Base-by-base conservation (phyloP, 768 basidiomycete species). In the Tricholoma matsutake region DNA sequence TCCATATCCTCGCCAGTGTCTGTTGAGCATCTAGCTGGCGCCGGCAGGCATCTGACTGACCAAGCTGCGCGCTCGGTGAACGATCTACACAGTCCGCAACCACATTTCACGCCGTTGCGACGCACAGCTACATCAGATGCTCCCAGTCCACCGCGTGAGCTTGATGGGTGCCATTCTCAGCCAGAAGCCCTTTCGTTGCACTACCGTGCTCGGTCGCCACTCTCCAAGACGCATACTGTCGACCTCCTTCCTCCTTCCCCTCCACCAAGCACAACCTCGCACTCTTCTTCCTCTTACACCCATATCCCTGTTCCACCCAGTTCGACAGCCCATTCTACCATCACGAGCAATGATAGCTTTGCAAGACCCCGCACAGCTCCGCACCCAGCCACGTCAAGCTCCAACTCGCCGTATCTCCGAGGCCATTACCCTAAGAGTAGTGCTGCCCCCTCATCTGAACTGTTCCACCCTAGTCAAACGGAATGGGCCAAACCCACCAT, bases 401-500 rank as follows among this genome's bases (percentile, higher is more conserved):
- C 51, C 10, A 25, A 25, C 47, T 53, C 51, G 1, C 29, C 51
- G 16, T 52, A 6, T 31, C 51, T 29, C 14, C 51, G 7, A 32
- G n/a, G 8, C n/a, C 29, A 31, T 53, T 31, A 53, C 1, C 13
- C 31, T 7, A 53, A 53, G n/a, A 53, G 51, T 29, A n/a, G n/a
- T 9, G 16, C n/a, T 1, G 31, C 29, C 3, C 29, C 4, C n/a
- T 32, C 31, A 29, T n/a, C 51, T 31, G 51, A 31, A 32, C 57
- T 37, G 25, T 57, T 35, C 22, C 37, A 29, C 52, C 59, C 57
- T 39, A 39, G 54, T 47, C 31, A 61, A 81, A 58, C 75, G 11
- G 83, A 83, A 71, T 77, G 81, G 68, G 74, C 75, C 3, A 68
- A 79, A 2, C 89, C 91, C 0, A 84, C 83, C 0, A 63, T 72